A percentile compares a stretch with the other conserved stretches of the same genome.
These are phyloP conservation scores for Lachnellula arida DNA, from an alignment of 2,329 filamentous ascomycete species.

Conservation along the genomic window DNA sequence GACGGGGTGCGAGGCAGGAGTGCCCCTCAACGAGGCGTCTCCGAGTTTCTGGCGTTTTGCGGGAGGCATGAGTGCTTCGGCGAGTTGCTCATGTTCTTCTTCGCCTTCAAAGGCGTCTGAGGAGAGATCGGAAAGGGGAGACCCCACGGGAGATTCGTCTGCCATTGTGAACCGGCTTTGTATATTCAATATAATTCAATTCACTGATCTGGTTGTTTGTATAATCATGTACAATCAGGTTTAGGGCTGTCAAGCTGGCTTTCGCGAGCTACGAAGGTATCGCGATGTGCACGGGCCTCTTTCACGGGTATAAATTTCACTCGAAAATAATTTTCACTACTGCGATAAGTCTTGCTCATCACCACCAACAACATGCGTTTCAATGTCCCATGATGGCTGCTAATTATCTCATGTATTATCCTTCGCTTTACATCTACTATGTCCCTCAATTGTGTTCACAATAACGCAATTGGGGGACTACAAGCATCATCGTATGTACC, in stretches of 20 bases:
- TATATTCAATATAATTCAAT: background rate
- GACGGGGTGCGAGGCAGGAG: slow-evolving; percentile 36
- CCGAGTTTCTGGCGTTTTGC: slow-evolving; percentile 31
- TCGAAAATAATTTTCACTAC: too few species aligned
- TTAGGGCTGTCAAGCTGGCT: background rate
- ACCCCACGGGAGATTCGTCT: slow-evolving; percentile 49
- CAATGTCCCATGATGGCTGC: too few species aligned
- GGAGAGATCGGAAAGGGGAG: slow-evolving; percentile 60
- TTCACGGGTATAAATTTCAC: background rate
- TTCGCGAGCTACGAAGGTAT: background rate
- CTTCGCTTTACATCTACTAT: too few species aligned
- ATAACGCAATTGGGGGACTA: background rate
- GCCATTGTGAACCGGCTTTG: slow-evolving; percentile 34
- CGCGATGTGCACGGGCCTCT: background rate
- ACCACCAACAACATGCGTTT: too few species aligned
- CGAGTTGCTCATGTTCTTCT: slow-evolving; percentile 49
- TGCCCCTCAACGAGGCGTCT: slow-evolving; percentile 18
- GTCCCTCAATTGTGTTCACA: too few species aligned
- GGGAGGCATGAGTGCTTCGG: slow-evolving; percentile 33
- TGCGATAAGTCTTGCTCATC: too few species aligned
- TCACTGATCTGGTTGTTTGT: background rate
- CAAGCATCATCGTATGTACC: background rate
- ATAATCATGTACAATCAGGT: background rate
- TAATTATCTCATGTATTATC: too few species aligned
- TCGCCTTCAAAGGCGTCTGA: slow-evolving; percentile 54